Base-by-base conservation (phyloP, 2,329 filamentous ascomycete genomes). In the Aspergillus sp. region DNA sequence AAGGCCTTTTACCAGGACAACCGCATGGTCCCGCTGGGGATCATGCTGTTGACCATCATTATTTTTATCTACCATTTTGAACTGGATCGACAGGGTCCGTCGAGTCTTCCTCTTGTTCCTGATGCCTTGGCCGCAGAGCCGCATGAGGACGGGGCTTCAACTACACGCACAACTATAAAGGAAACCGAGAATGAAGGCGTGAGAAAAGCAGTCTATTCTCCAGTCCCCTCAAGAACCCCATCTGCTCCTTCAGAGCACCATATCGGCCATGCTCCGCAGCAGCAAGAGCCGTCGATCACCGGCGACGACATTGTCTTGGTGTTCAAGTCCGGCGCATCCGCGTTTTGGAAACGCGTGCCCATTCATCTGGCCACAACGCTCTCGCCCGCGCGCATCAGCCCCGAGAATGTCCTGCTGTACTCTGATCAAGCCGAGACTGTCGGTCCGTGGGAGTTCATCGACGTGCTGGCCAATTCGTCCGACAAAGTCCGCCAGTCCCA, bases 341-440 rank as follows among this genome's bases (percentile, higher is more conserved):
- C 64, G 17, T 41, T 66, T 25, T 65, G 62, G 61, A 62, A 60
- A 42, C 60, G 61, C 5, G 50, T 66, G 5, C 63, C 62, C 31
- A 64, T 66, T 19, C 63, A 66, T 38, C 47, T 66, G 3, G 34
- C 58, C n/a, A 65, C 62, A n/a, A 62, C 53, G 14, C 55, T 65
- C 36, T 53, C 61, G 5, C 52, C 59, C 4, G 44, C 58, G 13
- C 63, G 63, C 45, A 63, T 66, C 55, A 54, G 49, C 3, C 21
- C 56, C 1, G 47, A 63, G 16, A 64, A 64, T 17, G 49, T 61
- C 9, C 51, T 64, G 11, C 46, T 66, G 13, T 66, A 66, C 45
- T 66, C 62, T 4, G 62, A 66, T 38, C 52, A 55, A 23, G 54
- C 58, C 9, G 63, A 59, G n/a, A 59, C 53, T n/a, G 57, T 66